Evolutionary conservation across 1,284 basidiomycete genomes (phyloP).

Genomic region (Athelia psychrophila): DNA sequence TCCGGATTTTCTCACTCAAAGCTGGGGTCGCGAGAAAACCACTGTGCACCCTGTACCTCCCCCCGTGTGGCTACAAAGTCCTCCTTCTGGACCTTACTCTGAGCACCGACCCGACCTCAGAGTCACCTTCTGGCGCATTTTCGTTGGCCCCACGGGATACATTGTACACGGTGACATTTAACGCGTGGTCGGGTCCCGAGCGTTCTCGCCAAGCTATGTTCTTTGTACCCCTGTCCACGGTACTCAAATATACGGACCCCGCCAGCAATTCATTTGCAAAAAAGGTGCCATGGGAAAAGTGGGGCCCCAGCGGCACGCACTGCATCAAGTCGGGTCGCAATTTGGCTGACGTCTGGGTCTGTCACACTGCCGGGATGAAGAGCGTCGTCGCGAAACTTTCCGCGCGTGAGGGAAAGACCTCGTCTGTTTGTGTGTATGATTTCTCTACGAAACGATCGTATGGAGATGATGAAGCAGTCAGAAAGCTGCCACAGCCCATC

Average conservation of each 20-base stretch:
- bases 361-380: neutral
- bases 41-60: neutral
- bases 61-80: neutral
- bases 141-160: neutral
- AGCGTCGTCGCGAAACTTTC: neutral
- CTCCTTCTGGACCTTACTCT: neutral
- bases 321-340: neutral
- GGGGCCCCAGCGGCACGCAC: neutral
- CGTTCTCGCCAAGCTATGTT: neutral
- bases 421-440: too few relatives aligned
- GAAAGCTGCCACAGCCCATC: too few relatives aligned
- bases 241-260: neutral
- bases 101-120: neutral
- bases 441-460: too few relatives aligned
- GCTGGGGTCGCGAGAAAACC: neutral
- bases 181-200: neutral
- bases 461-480: too few relatives aligned
- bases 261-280: neutral
- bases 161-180: neutral
- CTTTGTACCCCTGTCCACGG: neutral
- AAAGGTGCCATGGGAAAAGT: neutral
- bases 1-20: neutral
- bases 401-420: too few relatives aligned
- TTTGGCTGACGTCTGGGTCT: neutral
- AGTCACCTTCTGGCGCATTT: neutral